A percentile compares a stretch with the other conserved stretches of the same genome.
Conservation (phyloP, 2,329 filamentous ascomycete species). For the Monilinia fructicola region DNA sequence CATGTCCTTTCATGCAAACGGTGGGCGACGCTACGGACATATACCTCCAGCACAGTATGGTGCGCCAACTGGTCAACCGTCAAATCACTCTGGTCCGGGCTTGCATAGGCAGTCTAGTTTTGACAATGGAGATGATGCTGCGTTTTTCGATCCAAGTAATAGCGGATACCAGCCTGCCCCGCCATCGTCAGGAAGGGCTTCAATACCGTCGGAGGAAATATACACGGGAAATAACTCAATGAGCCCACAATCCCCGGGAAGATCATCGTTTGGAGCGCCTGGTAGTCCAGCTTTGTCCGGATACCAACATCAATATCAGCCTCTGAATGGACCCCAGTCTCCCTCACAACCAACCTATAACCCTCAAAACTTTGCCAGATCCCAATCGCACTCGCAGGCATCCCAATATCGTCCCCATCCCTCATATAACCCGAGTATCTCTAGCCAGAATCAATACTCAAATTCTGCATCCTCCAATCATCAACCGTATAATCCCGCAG, state of each 20-base stretch:
- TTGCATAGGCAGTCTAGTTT: constrained; percentile 64
- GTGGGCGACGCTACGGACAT: constrained; percentile 65
- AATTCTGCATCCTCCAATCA: constrained; percentile 50
- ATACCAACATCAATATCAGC: constrained; percentile 54
- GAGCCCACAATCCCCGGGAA: constrained; percentile 35
- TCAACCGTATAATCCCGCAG: constrained; percentile 67
- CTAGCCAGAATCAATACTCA: constrained; percentile 21
- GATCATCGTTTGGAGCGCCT: constrained; percentile 33
- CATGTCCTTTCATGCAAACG: constrained; percentile 62
- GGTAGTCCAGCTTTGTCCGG: constrained; percentile 42
- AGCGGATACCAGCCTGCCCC: constrained; percentile 40
- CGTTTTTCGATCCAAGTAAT: constrained; percentile 48
- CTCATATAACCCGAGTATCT: constrained; percentile 49
- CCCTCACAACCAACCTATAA: constrained; percentile 53
- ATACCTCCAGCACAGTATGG: constrained; percentile 64
- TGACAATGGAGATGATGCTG: constrained; percentile 71
- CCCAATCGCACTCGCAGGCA: constrained; percentile 41
- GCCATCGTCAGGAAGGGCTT: constrained; percentile 33
- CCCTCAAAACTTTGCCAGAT: constrained; percentile 58
- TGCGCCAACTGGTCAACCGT: constrained; percentile 42
- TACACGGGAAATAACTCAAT: constrained; percentile 49
- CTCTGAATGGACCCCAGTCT: constrained; percentile 41
- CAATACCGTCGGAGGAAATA: constrained; percentile 55
- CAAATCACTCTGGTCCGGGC: constrained; percentile 43
- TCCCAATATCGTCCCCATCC: constrained; percentile 49